phyloP scores from a whole-genome alignment of 2,329 filamentous ascomycete genomes.

The Westerdykella sp. region DNA sequence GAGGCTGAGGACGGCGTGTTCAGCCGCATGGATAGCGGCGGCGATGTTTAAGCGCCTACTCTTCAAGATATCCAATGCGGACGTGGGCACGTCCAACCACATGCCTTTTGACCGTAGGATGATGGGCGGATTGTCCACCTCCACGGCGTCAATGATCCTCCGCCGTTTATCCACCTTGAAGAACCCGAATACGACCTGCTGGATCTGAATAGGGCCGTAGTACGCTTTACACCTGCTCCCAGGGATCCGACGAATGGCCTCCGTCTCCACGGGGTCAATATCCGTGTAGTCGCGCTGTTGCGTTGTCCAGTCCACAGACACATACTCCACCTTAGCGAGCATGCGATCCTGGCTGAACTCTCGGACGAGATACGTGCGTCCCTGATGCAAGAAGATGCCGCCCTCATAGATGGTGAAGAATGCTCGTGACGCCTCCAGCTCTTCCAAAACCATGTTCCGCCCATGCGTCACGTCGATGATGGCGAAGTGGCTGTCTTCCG shows the following conservation, averaged over 20 bases:
- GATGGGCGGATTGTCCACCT: conserved; percentile 89
- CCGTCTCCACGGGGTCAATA: conserved; percentile 86
- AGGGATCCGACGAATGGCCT: conserved; percentile 70
- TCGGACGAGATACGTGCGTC: conserved; percentile 84
- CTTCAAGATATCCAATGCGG: conserved; percentile 71
- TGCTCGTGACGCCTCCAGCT: conserved; percentile 91
- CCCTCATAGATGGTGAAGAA: conserved; percentile 96
- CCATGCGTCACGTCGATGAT: conserved; percentile 82
- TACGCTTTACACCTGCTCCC: conserved; percentile 64
- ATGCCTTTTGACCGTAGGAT: conserved; percentile 79
- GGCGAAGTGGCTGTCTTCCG: conserved; percentile 86
- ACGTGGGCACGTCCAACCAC: conserved; percentile 87
- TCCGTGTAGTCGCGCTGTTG: conserved; percentile 90
- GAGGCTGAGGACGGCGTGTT: conserved; percentile 80
- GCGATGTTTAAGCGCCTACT: conserved; percentile 70
- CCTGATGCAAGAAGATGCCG: conserved; percentile 94
- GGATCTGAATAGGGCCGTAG: conserved; percentile 79
- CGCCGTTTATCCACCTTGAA: conserved; percentile 90
- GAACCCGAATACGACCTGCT: conserved; percentile 87
- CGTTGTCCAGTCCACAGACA: conserved; percentile 93
- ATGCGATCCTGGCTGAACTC: conserved; percentile 76
- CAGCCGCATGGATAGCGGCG: conserved; percentile 87
- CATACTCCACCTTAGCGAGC: conserved; percentile 80
- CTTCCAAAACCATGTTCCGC: conserved; percentile 80
- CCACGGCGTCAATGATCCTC: conserved; percentile 81